Base-by-base conservation (phyloP, 2,329 filamentous ascomycete genomes). In the Fonsecaea pugnacius region DNA sequence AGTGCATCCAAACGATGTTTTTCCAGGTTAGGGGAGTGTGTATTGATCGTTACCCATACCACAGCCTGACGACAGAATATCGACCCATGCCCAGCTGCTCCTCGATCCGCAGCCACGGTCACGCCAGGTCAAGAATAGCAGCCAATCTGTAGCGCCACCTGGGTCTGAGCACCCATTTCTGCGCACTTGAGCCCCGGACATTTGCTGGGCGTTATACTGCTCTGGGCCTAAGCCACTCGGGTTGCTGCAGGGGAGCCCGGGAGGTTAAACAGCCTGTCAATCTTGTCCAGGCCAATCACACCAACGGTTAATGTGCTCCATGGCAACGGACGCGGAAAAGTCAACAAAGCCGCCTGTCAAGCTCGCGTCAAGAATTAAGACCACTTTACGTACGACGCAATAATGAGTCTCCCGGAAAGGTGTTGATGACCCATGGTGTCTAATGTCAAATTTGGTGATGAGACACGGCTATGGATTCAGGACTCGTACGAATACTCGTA, bases 241-340 rank as follows among this genome's bases (percentile, higher is more conserved):
- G 40, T 63, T 53, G 32, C 64, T 60, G 64, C 64, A 63, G 60
- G 64, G 60, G 63, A 57, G n/a, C 33, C 50, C 50, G 33, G 30
- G 52, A 60, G 7, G 10, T 57, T 53, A 58, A 59, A 60, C 27
- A 10, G 32, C 27, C 14, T 4, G 43, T 24, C 24, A 36, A 40
- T 50, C 36, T 32, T 30, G 32, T 12, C 60, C 46, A 58, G 24
- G 48, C 60, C 60, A 58, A 57, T 63, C 46, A 52, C n/a, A 36
- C 27, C 43, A 30, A 43, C 43, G 21, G 33, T 16, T 18, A 50
- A 35, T 16, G 43, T 57, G 43, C 32, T 58, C 63, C 63, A 40
- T 58, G 63, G 63, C 63, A 65, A 65, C 63, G 43, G 36, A 32
- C 43, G 21, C 40, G 40, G 46, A 56, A 53, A 48, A 48, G 21